Percentiles rank a stretch among this genome's conserved stretches.
phyloP scores from a whole-genome alignment of 768 basidiomycete genomes.

The Phylloporus scabripes region DNA sequence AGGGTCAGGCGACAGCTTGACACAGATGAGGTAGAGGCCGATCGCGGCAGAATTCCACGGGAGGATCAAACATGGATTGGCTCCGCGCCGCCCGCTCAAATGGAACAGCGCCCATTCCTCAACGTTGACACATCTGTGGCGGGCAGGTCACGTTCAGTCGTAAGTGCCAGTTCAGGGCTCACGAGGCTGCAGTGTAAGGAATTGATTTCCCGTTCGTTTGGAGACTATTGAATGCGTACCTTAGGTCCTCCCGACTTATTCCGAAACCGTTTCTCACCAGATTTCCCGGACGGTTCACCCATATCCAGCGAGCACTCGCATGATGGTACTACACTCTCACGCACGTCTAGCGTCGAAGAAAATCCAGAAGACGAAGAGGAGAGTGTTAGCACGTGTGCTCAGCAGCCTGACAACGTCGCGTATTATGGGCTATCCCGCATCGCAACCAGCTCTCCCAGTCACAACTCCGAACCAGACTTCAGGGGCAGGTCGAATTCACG shows the following conservation, averaged over 20 bases:
- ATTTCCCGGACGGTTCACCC: slow-evolving; percentile 6
- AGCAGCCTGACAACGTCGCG: slow-evolving; percentile 2
- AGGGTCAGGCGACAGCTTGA: slow-evolving; percentile 6
- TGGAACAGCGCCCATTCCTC: background rate
- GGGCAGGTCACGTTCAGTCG: slow-evolving; percentile 7
- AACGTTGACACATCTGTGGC: background rate
- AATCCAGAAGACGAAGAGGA: slow-evolving; percentile 32
- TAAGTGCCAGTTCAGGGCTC: slow-evolving; percentile 7
- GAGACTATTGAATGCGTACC: background rate
- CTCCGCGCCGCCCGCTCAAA: slow-evolving; percentile 27
- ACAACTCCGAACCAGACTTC: slow-evolving; percentile 16
- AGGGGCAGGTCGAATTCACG: slow-evolving; percentile 40
- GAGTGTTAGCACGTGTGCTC: slow-evolving; percentile 6
- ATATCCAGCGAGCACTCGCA: slow-evolving; percentile 8
- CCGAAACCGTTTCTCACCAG: background rate
- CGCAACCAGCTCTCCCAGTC: slow-evolving; percentile 11
- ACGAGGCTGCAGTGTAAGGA: slow-evolving; percentile 10
- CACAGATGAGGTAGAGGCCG: slow-evolving; percentile 6
- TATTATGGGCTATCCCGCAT: slow-evolving; percentile 15
- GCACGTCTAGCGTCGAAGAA: slow-evolving; percentile 40
- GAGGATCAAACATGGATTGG: slow-evolving; percentile 3
- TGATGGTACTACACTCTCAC: slow-evolving; percentile 26
- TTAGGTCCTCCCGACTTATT: slow-evolving; percentile 10
- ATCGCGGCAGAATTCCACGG: background rate
- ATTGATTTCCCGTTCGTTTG: background rate